A percentile compares a stretch with the other conserved stretches of the same genome.
phyloP scores from a whole-genome alignment of 345 rosid genomes.

The Aurinia saxatilis region DNA sequence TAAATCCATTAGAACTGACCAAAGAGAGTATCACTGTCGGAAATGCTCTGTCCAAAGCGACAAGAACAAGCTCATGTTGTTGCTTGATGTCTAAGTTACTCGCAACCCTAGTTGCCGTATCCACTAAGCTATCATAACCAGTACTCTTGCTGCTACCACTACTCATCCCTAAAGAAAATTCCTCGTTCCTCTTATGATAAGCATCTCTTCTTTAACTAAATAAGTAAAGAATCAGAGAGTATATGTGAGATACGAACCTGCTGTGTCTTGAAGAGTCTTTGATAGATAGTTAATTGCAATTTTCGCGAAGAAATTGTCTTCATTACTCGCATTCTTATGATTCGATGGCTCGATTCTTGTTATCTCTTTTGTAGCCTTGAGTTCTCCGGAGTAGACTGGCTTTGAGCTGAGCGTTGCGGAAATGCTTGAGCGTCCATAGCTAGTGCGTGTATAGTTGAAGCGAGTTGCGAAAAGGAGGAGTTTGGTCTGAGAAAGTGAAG shows the following conservation, averaged over 20 bases:
- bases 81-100: conserved; percentile 34
- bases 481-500: conserved; percentile 15
- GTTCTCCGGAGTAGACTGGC: conserved; percentile 16
- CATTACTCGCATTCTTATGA: conserved; percentile 27
- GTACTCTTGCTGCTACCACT: conserved; percentile 28
- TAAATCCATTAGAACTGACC: conserved; percentile 28
- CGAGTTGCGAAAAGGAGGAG: not conserved
- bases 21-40: conserved; percentile 41
- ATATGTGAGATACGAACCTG: conserved; percentile 34
- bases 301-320: conserved; percentile 48
- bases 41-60: conserved; percentile 50
- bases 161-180: conserved; percentile 26
- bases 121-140: conserved; percentile 64
- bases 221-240: not conserved
- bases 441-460: not conserved
- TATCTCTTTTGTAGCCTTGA: conserved; percentile 10
- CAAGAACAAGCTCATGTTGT: conserved; percentile 55
- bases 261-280: conserved; percentile 41
- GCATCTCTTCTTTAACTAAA: too few species aligned
- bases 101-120: conserved; percentile 46
- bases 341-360: not conserved
- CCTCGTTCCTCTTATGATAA: not conserved
- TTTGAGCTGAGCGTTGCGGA: conserved; percentile 29
- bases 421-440: conserved; percentile 9
- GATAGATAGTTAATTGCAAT: conserved; percentile 55